Evolutionary conservation across 495 filamentous ascomycete genomes (phyloP), one percentile per base, ranked within the genome.

Genomic region (Penicillium desertorum): DNA sequence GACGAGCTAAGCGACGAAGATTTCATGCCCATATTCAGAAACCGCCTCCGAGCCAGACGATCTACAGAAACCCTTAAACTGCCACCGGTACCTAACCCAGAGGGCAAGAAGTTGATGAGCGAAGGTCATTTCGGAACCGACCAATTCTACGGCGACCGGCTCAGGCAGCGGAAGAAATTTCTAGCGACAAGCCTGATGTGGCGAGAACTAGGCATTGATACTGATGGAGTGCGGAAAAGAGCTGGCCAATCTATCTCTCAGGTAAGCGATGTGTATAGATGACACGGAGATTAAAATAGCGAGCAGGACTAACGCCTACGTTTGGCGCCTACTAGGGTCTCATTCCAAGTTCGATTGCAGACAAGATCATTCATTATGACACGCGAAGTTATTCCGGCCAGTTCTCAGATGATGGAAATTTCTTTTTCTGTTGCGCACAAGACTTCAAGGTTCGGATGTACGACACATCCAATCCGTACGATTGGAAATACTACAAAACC

Each of bases 381-480:
- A 81, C 85, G 14, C 85, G 88, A 46, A 92, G 92, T 53, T 97
- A 96, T 68, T 96, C 91, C 14, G 94, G 94, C 5, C 94, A 98
- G 69, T 98, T 97, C 67, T 96, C 90, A 0, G 88, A 93, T 52
- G 94, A 98, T 62, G 94, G 94, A 6, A 96, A 96, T 74, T 97
- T 97, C 75, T 98, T 96, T 72, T 98, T 96, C 70, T 87, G 87
- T n/a, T 93, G 88, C 62, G 87, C 86, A 22, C 92, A 97, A 69
- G 92, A 98, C 68, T 96, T 94, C 72, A 85, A 83, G 54, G 91
- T 98, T 14, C 87, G 92, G 20, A 91, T 98, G 88, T 98, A 98
- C 69, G 94, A 98, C 67, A 97, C 94, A 0, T 95, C 91, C 2
- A 96, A 97, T 57, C 94, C 94, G 0, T 95, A 92, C 68, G 83